phyloP scores from a whole-genome alignment of 148 eudicot genomes.

The Heliamphora exappendiculata region DNA sequence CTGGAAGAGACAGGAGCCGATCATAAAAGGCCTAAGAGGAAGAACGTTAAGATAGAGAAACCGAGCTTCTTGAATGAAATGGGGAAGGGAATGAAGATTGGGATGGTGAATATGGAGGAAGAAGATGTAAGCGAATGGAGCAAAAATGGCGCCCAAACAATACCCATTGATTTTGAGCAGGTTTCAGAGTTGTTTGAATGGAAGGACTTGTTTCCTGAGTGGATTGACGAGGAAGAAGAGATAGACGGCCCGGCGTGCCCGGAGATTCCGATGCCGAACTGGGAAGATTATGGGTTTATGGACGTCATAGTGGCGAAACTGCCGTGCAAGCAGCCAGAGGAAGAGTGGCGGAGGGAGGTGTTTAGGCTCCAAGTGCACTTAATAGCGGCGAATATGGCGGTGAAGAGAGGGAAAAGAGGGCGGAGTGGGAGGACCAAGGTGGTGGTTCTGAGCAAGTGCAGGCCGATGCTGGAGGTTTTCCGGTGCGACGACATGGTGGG shows the following conservation, averaged over 20 bases:
- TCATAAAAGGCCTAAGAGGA: conserved; percentile 18
- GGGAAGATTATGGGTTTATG: conserved; percentile 31
- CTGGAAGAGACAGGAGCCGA: conserved; percentile 43
- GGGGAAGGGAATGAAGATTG: conserved; percentile 49
- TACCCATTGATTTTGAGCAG: conserved; percentile 38
- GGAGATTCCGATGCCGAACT: conserved; percentile 70
- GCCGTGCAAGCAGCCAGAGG: conserved; percentile 56
- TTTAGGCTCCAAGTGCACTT: conserved; percentile 68
- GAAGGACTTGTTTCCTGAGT: conserved; percentile 83
- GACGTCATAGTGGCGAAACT: conserved; percentile 66
- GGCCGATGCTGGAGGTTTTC: conserved; percentile 89
- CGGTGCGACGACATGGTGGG: conserved; percentile 68
- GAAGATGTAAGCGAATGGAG: conserved; percentile 69
- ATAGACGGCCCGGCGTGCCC: conserved; percentile 66
- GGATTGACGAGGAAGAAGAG: conserved; percentile 94
- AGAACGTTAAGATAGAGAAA: conserved; percentile 33
- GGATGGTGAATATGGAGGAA: conserved; percentile 66
- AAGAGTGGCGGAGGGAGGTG: conserved; percentile 75
- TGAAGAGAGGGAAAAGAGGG: conserved; percentile 49
- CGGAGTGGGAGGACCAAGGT: conserved; percentile 49
- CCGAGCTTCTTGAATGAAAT: conserved; percentile 56
- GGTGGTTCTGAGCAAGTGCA: conserved; percentile 68
- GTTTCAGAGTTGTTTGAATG: conserved; percentile 64
- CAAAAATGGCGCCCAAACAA: conserved; percentile 26
- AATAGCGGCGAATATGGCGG: conserved; percentile 50